Base-by-base conservation (phyloP, 2,329 filamentous ascomycete species). In the Colletotrichum phormii region DNA sequence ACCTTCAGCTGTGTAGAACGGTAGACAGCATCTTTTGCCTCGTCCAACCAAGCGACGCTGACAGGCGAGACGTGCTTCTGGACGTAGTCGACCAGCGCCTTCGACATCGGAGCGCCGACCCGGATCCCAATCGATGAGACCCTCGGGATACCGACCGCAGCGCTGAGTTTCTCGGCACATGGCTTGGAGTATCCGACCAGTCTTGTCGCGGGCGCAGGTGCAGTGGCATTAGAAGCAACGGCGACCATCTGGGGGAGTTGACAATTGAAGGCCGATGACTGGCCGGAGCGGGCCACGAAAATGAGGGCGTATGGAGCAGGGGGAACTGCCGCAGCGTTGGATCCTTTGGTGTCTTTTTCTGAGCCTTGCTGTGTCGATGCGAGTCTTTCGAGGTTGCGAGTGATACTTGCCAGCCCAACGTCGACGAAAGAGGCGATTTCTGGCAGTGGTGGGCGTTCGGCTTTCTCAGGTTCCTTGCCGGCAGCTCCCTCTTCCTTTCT, bases 351-450 rank as follows among this genome's bases (percentile, higher is more conserved):
- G 33, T 82, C 77, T 24, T 80, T 78, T 73, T 91, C 87, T 13
- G 29, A 49, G 33, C 2, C 13, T 31, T 49, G 33, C 22, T 62
- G 55, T 8, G 35, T 37, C 24, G 55, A 24, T 31, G 66, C 66
- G 31, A 71, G 71, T 46, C 49, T 65, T 58, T 71, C 71, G 2
- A 95, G 85, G 61, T 84, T 85, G 22, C 89, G 87, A 5, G 89
- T 91, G 70, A 94, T 90, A 70, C 83, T 86, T 76, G 91, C 89
- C 57, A 94, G 83, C 3, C 93, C 93, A 60, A 93, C 82, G 61
- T 93, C 89, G 51, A 95, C 79, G 74, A 87, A 87, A 4, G 82
- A 82, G n/a, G 82, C 81, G 9, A 94, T 82, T 60, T 88, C 89
- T 4, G 91, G 90, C 18, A 73, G 71, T 2, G 79, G 78, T 3